Evolutionary conservation across 75 land plant genomes (phyloP).

Genomic region (Picea sitchensis): DNA sequence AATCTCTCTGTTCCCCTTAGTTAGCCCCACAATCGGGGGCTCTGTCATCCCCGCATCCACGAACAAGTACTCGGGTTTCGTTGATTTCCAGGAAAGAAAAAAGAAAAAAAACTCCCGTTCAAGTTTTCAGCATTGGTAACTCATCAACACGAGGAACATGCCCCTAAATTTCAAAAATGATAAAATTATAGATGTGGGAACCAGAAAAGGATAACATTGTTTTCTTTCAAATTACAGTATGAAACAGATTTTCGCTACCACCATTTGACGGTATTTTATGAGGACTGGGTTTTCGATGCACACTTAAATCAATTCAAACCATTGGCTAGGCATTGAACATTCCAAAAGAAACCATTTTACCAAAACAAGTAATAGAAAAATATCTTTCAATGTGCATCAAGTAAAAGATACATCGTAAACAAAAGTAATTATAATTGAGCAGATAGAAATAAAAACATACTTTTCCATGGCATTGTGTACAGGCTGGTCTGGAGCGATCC

Average conservation of each 20-base stretch:
- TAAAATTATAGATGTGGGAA: background rate
- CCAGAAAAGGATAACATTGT: background rate
- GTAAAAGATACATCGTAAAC: background rate
- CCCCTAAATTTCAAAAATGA: background rate
- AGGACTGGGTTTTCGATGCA: too few relatives aligned
- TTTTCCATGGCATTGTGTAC: constrained; percentile 75
- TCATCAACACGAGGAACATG: background rate
- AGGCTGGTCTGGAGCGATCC: constrained; percentile 50
- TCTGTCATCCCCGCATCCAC: too few relatives aligned
- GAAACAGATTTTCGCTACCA: background rate
- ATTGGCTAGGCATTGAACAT: background rate
- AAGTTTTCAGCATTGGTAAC: background rate
- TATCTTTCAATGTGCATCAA: background rate
- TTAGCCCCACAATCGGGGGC: too few relatives aligned
- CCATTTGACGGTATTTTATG: too few relatives aligned
- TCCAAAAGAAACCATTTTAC: background rate
- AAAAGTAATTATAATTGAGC: background rate
- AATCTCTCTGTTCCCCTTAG: too few relatives aligned
- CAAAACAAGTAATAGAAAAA: background rate
- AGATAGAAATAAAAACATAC: constrained; percentile 23
- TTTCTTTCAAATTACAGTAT: background rate
- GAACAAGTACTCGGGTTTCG: too few relatives aligned
- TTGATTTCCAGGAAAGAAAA: too few relatives aligned
- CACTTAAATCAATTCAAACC: too few relatives aligned
- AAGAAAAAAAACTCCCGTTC: background rate